Evolutionary conservation across 208 protist species (phyloP).

Genomic region (Herpetomonas muscarum): DNA sequence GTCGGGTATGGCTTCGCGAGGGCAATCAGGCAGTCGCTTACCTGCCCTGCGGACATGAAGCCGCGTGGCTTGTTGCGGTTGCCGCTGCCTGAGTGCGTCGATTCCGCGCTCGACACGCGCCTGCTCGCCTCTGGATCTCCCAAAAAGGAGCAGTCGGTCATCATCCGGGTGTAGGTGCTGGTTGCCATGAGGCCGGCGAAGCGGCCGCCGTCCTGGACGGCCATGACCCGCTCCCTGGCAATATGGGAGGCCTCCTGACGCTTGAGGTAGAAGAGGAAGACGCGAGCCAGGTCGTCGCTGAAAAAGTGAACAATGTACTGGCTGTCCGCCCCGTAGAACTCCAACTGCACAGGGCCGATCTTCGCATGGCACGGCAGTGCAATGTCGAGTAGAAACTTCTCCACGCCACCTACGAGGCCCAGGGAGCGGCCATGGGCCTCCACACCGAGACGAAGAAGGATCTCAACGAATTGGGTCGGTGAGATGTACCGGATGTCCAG

Average conservation of each 20-base stretch:
- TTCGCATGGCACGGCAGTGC: conserved; percentile 17
- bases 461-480: conserved; percentile 69
- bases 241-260: conserved; percentile 49
- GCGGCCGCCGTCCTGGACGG: conserved; percentile 55
- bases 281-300: conserved; percentile 56
- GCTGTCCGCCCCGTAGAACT: conserved; percentile 34
- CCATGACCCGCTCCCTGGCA: conserved; percentile 28
- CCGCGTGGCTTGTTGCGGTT: conserved; percentile 12
- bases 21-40: conserved; percentile 23
- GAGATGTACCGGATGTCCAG: conserved; percentile 69
- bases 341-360: conserved; percentile 15
- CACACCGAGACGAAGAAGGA: conserved; percentile 61
- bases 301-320: conserved; percentile 70
- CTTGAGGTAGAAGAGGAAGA: conserved; percentile 83
- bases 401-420: conserved; percentile 44
- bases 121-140: conserved; percentile 9
- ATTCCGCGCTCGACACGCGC: conserved; percentile 4
- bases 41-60: conserved; percentile 43
- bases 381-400: conserved; percentile 37
- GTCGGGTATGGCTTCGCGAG: conserved; percentile 16
- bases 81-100: not conserved
- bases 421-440: conserved; percentile 19
- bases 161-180: conserved; percentile 42
- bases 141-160: conserved; percentile 71
- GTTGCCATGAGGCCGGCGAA: conserved; percentile 54